Conservation (phyloP, 352 stramenopile genomes). For the Globisporangium nunn region DNA sequence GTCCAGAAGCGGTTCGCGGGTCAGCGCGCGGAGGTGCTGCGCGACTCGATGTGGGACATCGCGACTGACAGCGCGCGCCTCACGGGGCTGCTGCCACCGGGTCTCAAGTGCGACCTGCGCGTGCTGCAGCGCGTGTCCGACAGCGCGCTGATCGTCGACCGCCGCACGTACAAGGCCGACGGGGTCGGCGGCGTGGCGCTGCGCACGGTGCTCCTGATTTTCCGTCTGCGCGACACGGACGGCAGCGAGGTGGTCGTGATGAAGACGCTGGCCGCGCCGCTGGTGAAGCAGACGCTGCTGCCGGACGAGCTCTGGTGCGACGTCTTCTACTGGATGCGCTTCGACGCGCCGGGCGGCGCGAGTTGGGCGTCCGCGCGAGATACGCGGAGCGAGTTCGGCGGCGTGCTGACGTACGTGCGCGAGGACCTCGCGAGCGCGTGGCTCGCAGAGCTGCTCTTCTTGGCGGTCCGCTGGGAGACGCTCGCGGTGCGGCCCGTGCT, state of each 20-base stretch:
- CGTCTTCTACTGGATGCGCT: conserved; percentile 63
- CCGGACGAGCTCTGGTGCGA: conserved; percentile 49
- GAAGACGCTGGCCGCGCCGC: conserved; percentile 52
- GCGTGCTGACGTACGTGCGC: conserved; percentile 39
- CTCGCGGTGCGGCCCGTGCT: conserved; percentile 35
- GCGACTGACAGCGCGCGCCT: conserved; percentile 27
- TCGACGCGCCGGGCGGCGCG: conserved; percentile 13
- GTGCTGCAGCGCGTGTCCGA: conserved; percentile 37
- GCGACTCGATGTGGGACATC: conserved; percentile 30
- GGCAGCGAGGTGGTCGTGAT: conserved; percentile 33
- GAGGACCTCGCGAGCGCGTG: conserved; percentile 39
- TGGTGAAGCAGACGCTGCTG: conserved; percentile 31
- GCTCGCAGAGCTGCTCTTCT: conserved; percentile 51
- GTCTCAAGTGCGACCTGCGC: conserved; percentile 30
- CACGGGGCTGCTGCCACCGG: conserved; percentile 25
- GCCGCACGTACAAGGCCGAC: conserved; percentile 23
- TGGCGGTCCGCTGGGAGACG: conserved; percentile 51
- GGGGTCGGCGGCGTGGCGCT: conserved; percentile 12
- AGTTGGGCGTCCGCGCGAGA: not conserved
- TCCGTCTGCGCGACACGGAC: conserved; percentile 20
- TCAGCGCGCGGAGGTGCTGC: conserved; percentile 17
- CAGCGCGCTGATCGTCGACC: conserved; percentile 40
- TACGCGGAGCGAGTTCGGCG: conserved; percentile 31
- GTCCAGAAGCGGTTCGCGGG: conserved; percentile 35
- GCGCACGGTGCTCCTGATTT: conserved; percentile 44